These are phyloP conservation scores for Alloteropsis semialata DNA, from an alignment of 176 grass and related monocot genomes.

Conservation along the genomic window DNA sequence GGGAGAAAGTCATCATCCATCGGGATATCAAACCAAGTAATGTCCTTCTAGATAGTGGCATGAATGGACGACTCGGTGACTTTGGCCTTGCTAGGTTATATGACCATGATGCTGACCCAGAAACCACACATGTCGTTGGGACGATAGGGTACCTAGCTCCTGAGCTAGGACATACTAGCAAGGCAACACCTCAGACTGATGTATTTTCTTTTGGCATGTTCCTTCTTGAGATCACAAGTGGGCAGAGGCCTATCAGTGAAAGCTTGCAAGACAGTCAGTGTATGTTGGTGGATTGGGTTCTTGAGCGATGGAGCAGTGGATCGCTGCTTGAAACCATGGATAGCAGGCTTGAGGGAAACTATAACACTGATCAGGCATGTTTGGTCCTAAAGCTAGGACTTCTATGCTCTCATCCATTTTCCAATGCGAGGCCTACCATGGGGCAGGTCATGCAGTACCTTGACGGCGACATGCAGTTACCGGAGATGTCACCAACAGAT, in stretches of 20 bases:
- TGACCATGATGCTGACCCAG: slow-evolving; percentile 15
- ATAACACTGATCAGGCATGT: not conserved
- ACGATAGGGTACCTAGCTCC: slow-evolving; percentile 45
- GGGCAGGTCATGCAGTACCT: slow-evolving; percentile 31
- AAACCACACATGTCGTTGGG: slow-evolving; percentile 37
- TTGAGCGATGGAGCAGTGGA: slow-evolving; percentile 12
- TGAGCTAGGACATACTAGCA: slow-evolving; percentile 37
- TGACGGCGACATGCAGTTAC: not conserved
- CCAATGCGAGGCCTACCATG: slow-evolving; percentile 28
- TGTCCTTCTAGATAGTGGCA: slow-evolving; percentile 3
- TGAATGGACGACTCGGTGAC: slow-evolving; percentile 39
- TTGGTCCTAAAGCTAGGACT: slow-evolving; percentile 24
- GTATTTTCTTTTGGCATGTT: slow-evolving; percentile 33
- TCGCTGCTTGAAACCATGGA: slow-evolving; percentile 3
- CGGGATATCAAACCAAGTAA: slow-evolving; percentile 34
- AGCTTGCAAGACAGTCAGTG: not conserved
- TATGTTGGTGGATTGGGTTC: slow-evolving; percentile 23
- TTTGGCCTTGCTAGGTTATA: slow-evolving; percentile 38
- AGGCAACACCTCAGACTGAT: slow-evolving; percentile 34
- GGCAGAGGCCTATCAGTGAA: slow-evolving; percentile 8
- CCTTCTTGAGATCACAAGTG: slow-evolving; percentile 26
- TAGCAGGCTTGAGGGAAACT: slow-evolving; percentile 8
- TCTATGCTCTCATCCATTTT: slow-evolving; percentile 35
- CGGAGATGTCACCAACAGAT: slow-evolving; percentile 24
- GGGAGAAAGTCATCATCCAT: slow-evolving; percentile 32